Conservation (phyloP, 2,329 filamentous ascomycete species). For the Penicillium digitatum region DNA sequence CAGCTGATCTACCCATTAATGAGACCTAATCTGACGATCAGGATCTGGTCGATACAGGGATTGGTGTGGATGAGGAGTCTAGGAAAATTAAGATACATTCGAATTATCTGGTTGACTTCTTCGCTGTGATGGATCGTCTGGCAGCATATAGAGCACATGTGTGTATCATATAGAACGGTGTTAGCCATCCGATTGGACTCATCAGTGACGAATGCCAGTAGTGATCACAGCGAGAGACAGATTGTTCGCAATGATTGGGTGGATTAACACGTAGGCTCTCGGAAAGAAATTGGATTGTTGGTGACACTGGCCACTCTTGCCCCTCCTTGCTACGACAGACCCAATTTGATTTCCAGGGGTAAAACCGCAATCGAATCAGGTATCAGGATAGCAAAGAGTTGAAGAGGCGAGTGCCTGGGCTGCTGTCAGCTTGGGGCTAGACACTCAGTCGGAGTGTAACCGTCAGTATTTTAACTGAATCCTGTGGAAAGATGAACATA, state of each 20-base stretch:
- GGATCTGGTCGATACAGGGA: background rate
- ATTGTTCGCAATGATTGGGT: slow-evolving; percentile 16
- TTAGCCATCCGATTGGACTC: slow-evolving; percentile 12
- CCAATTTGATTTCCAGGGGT: background rate
- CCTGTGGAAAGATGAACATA: too few relatives aligned
- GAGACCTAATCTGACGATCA: background rate
- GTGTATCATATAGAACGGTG: background rate
- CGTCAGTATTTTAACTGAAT: too few relatives aligned
- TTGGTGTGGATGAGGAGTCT: background rate
- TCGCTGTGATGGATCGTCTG: background rate
- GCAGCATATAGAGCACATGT: background rate
- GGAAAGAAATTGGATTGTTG: background rate
- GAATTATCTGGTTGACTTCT: background rate
- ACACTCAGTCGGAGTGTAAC: background rate
- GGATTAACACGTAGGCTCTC: slow-evolving; percentile 15
- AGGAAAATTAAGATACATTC: background rate
- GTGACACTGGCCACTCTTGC: slow-evolving; percentile 6
- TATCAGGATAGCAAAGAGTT: background rate
- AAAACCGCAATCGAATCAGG: background rate
- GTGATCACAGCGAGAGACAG: slow-evolving; percentile 19
- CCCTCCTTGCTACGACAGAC: background rate
- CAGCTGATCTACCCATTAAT: background rate
- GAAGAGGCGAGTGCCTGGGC: background rate
- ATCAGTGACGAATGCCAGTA: slow-evolving; percentile 12
- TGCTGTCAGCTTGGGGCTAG: background rate